A percentile compares a stretch with the other conserved stretches of the same genome.
phyloP scores from a whole-genome alignment of 2,329 filamentous ascomycete species.

The Hypoxylon sp. region DNA sequence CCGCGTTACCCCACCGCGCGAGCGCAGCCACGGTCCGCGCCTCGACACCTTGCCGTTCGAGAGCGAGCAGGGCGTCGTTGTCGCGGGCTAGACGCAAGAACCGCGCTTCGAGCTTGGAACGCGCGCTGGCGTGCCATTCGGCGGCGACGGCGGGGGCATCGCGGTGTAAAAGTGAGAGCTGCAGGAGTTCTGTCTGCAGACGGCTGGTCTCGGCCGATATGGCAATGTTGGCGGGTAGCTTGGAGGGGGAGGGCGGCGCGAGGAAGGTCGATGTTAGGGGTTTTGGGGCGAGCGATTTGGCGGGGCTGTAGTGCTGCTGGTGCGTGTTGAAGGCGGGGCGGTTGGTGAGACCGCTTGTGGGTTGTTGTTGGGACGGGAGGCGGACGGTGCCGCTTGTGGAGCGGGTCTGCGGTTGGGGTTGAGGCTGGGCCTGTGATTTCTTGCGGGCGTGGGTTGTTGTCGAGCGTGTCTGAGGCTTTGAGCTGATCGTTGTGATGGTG shows the following conservation, averaged over 20 bases:
- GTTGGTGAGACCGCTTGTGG: constrained; percentile 50
- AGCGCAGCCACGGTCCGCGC: constrained; percentile 67
- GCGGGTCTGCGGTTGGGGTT: constrained; percentile 29
- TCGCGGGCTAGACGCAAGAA: constrained; percentile 60
- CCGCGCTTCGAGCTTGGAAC: constrained; percentile 61
- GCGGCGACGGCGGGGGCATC: constrained; percentile 61
- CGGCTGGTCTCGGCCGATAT: constrained; percentile 70
- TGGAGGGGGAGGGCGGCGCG: constrained; percentile 72
- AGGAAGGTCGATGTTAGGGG: constrained; percentile 71
- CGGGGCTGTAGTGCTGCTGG: constrained; percentile 78
- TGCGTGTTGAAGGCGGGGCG: constrained; percentile 73
- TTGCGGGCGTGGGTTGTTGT: constrained; percentile 39
- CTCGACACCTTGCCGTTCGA: constrained; percentile 64
- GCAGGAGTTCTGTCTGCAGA: constrained; percentile 75
- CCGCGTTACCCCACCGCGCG: constrained; percentile 62
- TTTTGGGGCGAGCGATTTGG: constrained; percentile 72
- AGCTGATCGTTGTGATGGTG: constrained; percentile 43
- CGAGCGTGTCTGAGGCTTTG: constrained; percentile 46
- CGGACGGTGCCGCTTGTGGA: background rate
- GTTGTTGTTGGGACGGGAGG: constrained; percentile 21
- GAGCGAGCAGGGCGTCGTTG: constrained; percentile 55
- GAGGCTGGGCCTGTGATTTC: constrained; percentile 26
- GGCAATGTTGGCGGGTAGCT: constrained; percentile 72
- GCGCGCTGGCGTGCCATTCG: constrained; percentile 72
- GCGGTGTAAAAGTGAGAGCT: constrained; percentile 75